phyloP scores from a whole-genome alignment of 2,329 filamentous ascomycete species.

The Neophaeococcomyces aloes region DNA sequence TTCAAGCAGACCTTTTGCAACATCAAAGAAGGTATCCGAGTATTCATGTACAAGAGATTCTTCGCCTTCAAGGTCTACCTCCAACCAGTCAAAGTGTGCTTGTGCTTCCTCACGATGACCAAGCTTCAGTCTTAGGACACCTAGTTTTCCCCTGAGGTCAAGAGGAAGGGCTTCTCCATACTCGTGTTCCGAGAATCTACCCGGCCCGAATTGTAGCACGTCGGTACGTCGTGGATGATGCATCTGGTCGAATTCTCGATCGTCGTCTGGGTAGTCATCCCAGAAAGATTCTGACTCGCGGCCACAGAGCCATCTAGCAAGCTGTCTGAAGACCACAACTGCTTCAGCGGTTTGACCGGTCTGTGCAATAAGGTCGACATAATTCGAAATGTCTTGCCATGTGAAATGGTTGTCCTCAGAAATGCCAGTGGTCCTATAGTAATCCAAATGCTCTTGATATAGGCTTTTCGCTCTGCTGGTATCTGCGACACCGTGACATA shows the following conservation, averaged over 20 bases:
- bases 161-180: constrained; percentile 69
- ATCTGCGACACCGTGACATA: constrained; percentile 43
- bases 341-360: constrained; percentile 51
- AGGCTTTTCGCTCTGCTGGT: constrained; percentile 38
- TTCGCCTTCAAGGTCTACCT: constrained; percentile 48
- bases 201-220: constrained; percentile 51
- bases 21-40: constrained; percentile 68
- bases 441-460: constrained; percentile 44
- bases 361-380: constrained; percentile 67
- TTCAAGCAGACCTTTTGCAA: constrained; percentile 48
- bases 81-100: constrained; percentile 60
- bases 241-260: constrained; percentile 76
- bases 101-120: constrained; percentile 61
- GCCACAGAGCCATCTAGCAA: constrained; percentile 74
- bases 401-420: constrained; percentile 36
- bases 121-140: constrained; percentile 66
- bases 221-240: constrained; percentile 55
- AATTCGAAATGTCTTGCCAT: constrained; percentile 81
- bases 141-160: constrained; percentile 75
- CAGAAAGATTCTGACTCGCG: constrained; percentile 64
- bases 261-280: constrained; percentile 58
- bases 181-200: constrained; percentile 41
- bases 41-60: constrained; percentile 52
- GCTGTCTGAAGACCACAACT: constrained; percentile 56
- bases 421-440: constrained; percentile 36